Base-by-base conservation (phyloP, 169 alveolate species). In the Eimeria sp. region DNA sequence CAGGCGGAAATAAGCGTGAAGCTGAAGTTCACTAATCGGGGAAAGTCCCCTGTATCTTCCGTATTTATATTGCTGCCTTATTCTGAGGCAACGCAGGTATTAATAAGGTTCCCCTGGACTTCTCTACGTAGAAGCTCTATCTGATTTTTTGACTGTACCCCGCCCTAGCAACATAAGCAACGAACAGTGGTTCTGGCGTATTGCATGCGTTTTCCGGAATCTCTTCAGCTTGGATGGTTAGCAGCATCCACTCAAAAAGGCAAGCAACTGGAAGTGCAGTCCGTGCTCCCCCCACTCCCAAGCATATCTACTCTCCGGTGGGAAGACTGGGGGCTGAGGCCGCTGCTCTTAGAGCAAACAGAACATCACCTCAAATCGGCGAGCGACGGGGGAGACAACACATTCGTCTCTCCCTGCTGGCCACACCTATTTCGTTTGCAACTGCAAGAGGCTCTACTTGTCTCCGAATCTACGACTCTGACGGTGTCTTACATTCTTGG, bases 241-340 rank as follows among this genome's bases (percentile, higher is more conserved):
- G 22, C 34, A n/a, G 91, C 76, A 27, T 27, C 76, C 20, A 14
- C 76, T n/a, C 20, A 34, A 6, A 30, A 30, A 0, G 76, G 75
- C 27, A 58, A 57, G 11, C 34, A 57, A 27, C 91, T 83, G 22
- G 34, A 43, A 25, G 57, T 83, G 76, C 58, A 30, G 18, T 54
- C 91, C 0, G 76, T 83, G 51, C 40, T 40, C 25, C 72, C 49
- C 10, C 57, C 51, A 13, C 91, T 51, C 18, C 91, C 91, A 49
- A 83, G 91, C 91, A 83, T 83, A 11, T 57, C 72, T n/a, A 16
- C 91, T 58, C 75, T 83, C 16, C 70, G 27, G 9, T 58, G 76
- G 91, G 91, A 51, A 57, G 91, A 83, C 91, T 83, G 91, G 91
- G 75, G 76, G 58, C 75, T 18, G 76, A 49, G 58, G 76, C 76